Evolutionary conservation across 139 green algal species (phyloP).

Genomic region (Astrephomene gubernaculifera): DNA sequence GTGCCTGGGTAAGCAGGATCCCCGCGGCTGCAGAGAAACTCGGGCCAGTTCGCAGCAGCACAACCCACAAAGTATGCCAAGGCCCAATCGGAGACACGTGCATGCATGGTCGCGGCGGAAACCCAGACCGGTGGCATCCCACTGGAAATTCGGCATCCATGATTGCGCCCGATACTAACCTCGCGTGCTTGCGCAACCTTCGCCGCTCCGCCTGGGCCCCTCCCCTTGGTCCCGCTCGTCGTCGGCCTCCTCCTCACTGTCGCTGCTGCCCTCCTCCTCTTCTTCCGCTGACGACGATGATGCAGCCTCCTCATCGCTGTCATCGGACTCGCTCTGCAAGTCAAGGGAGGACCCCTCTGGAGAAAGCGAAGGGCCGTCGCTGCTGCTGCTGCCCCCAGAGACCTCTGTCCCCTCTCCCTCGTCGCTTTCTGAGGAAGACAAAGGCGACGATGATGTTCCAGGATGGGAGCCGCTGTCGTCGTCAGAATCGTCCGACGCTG

Average conservation of each 20-base stretch:
- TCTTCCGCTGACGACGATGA: not conserved
- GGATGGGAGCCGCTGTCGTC: no score
- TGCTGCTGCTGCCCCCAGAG: not conserved
- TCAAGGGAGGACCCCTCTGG: not conserved
- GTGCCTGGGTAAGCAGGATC: no score
- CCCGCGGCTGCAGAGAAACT: no score
- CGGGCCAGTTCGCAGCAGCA: no score
- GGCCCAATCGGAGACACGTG: not conserved
- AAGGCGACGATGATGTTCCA: not conserved
- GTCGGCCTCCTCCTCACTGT: not conserved
- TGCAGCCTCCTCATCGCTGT: not conserved
- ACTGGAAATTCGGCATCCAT: not conserved
- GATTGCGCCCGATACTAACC: no score
- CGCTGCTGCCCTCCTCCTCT: not conserved
- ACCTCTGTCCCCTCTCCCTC: not conserved
- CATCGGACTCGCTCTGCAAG: not conserved
- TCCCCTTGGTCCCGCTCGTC: no score
- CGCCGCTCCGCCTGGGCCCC: not conserved
- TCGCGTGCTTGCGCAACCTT: not conserved
- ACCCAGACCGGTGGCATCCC: not conserved
- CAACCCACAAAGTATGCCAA: not conserved
- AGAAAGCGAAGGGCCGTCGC: not conserved
- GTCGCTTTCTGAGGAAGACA: no score
- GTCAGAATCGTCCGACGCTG: no score
- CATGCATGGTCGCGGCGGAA: not conserved